Evolutionary conservation across 306 rosid genomes (phyloP), one percentile per base, ranked within the genome.

Genomic region (Trichosanthes truncata): DNA sequence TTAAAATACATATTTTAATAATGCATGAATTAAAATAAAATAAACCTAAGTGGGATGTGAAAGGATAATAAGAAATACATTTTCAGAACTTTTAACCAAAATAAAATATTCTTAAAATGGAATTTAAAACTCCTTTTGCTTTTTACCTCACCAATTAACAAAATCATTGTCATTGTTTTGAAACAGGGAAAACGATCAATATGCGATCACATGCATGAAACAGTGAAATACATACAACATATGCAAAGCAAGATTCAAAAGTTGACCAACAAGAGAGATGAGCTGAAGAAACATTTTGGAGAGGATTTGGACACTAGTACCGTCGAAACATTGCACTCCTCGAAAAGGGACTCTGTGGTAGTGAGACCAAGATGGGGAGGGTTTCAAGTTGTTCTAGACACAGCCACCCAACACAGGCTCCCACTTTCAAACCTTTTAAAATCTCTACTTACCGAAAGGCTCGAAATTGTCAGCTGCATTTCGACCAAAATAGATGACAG

Each of bases 111-210:
- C 40, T 36, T 36, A 36, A 36, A 36, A 36, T 36, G 45, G 45
- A 40, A 40, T 40, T 6, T 38, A 38, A 38, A 5, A 38, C 6
- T 5, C 7, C 6, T 5, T 38, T 38, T 38, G 4, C 41, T 38
- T 40, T 40, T 40, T 1, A 40, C 45, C 9, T 40, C 9, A 40
- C 9, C 1, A 7, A 40, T 40, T 6, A 6, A 40, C 1, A 40
- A 40, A 40, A 40, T 40, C 0, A 40, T 40, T 40, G 9, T 40
- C 0, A 7, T 40, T 40, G 45, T 36, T 4, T 49, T 49, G 6
- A 4, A 26, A 49, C 36, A 89, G 90, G 93, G 88, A 25, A 87
- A 79, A 78, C 83, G 90, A 60, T 87, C 90, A 1, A 77, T 82
- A 17, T 85, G 88, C 1, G 93, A 89, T 77, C 90, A 87, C 77